Base-by-base conservation (phyloP, 2,329 filamentous ascomycete species). In the Penicillium sp. region DNA sequence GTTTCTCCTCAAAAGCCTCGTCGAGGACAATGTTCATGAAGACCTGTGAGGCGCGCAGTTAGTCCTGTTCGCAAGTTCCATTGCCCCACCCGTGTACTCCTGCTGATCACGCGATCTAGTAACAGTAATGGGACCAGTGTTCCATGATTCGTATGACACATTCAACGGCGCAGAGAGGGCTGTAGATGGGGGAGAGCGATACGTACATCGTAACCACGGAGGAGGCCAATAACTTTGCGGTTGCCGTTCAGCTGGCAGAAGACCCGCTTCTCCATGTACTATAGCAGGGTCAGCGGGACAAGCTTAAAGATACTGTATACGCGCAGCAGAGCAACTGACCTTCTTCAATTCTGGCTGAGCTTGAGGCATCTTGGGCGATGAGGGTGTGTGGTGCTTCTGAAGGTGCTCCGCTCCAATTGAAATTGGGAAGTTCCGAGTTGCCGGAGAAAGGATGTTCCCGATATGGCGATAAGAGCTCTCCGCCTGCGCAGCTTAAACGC, bases 231-330 rank as follows among this genome's bases (percentile, higher is more conserved):
- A 59, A 99, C 93, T 78, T 96, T 97, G 75, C 94, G 90, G 76
- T 92, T 96, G 71, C 94, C 94, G 77, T 99, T 99, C 51, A 99
- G 82, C 77, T 99, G 93, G 64, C 97, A 92, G 76, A 97, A 96
- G 71, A 99, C 85, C 78, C 93, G 86, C 86, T 99, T 99, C 83
- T 99, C 94, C 78, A 99, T 92, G 78, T 99, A 99, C 94, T 99
- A 59, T 54, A 52, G 14, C 56, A 39, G 31, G 14, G 54, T 70
- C 51, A 65, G 65, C 46, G n/a, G 13, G 14, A 24, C 29, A 4
- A 21, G 18, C 21, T 33, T 11, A 13, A 3, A 5, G 9, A 33
- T 53, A 34, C 37, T 29, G 42, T 26, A 18, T 52, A 31, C 43
- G 50, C 16, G 16, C 14, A 6, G 23, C 7, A 21, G 33, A 19